Conservation (phyloP, 1,139 yeast genomes). For the Diutina catenulata region DNA sequence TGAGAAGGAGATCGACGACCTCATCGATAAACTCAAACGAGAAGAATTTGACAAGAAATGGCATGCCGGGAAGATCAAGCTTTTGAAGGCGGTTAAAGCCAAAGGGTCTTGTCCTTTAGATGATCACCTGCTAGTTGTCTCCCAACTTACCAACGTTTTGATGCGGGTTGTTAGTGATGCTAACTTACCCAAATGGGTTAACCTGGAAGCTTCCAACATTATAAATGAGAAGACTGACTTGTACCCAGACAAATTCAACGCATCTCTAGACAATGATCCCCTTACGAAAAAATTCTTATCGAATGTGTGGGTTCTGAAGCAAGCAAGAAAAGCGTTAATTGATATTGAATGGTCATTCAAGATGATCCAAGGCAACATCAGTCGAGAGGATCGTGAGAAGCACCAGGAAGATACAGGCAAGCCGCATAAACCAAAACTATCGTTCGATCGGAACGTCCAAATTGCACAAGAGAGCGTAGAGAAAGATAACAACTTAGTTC, state of each 20-base stretch:
- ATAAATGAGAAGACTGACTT: constrained; percentile 18
- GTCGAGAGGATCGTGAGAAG: constrained; percentile 25
- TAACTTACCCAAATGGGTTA: constrained; percentile 24
- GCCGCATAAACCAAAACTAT: constrained; percentile 7
- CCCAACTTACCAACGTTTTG: constrained; percentile 22
- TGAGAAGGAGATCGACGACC: constrained; percentile 28
- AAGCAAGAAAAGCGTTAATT: constrained; percentile 31
- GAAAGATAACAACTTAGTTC: constrained; percentile 9
- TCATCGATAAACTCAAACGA: constrained; percentile 35
- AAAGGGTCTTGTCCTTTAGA: constrained; percentile 8
- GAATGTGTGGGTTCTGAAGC: constrained; percentile 46
- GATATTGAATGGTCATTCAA: constrained; percentile 49
- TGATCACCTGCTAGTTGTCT: constrained; percentile 19
- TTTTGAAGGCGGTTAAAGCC: constrained; percentile 12
- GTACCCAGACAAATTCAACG: constrained; percentile 42
- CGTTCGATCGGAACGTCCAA: constrained; percentile 5
- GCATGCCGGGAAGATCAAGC: constrained; percentile 20
- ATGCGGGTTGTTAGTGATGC: constrained; percentile 15
- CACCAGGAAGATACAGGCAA: constrained; percentile 8
- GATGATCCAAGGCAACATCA: constrained; percentile 47
- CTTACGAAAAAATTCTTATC: constrained; percentile 37
- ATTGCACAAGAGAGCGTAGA: constrained; percentile 10
- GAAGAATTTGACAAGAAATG: constrained; percentile 36
- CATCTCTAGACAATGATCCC: constrained; percentile 29
- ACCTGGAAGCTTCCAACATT: constrained; percentile 14